Base-by-base conservation (phyloP, 129 eudicot species). In the Flaveria trinervia region DNA sequence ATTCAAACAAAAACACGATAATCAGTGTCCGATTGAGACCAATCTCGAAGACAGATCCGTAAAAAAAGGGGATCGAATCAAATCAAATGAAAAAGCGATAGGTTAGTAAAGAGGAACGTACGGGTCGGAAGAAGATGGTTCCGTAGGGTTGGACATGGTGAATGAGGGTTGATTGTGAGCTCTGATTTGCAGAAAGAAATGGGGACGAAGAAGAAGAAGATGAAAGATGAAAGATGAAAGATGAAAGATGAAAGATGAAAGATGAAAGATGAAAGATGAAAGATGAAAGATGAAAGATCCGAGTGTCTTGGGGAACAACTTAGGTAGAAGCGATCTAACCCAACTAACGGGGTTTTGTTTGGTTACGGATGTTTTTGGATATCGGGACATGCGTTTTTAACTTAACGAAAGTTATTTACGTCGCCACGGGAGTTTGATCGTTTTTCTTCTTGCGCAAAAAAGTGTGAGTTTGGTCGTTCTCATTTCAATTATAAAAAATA, bases 111-210 rank as follows among this genome's bases (percentile, higher is more conserved):
- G 18, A 17, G 25, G 28, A 59, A 84, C 88, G 75, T 74, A 87
- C 92, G 87, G 75, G 12, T 77, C 75, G 9, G 88, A 74, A 25
- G 86, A 85, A 51, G 88, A 87, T 1, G 92, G 82, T 61, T 87
- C 92, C 5, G 86, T 82, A 43, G 70, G 86, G 74, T 81, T 72
- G 55, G 83, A 78, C 90, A 86, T 86, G 70, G 45, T 49, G 59
- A 10, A 25, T 0, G 23, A 48, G 55, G 80, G 62, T 28, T 14
- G 73, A 66, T 73, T 56, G 39, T 16, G 7, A n/a, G 28, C 78
- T 43, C n/a, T 20, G 51, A 33, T 65, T 12, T 30, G 72, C 36
- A 65, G 65, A 64, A 28, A 33, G 26, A 46, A 26, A 60, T 9
- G 4, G 75, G 8, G 9, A 43, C 46, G 46, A 9, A 43, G 46